These are phyloP conservation scores for Podospora didyma DNA, from an alignment of 495 filamentous ascomycete genomes.

Conservation along the genomic window DNA sequence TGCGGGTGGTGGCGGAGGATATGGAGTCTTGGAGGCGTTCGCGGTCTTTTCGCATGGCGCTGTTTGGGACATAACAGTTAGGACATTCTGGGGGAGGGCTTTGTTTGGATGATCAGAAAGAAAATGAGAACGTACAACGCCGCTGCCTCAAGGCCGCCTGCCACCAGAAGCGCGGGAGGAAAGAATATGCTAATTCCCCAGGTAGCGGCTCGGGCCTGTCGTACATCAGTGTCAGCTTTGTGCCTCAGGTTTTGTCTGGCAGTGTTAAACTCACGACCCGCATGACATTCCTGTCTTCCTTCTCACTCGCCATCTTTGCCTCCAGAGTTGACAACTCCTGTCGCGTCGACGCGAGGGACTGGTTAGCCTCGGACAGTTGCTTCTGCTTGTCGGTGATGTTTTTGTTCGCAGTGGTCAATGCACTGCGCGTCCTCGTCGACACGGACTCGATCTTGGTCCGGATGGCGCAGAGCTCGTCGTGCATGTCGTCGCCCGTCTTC, in stretches of 20 bases:
- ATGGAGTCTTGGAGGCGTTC: background rate
- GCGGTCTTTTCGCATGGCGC: background rate
- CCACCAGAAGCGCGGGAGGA: background rate
- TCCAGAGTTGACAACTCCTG: background rate
- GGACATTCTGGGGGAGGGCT: background rate
- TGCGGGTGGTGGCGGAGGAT: background rate
- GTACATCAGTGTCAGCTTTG: background rate
- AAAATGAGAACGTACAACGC: background rate
- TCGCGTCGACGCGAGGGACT: background rate
- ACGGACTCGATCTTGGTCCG: background rate
- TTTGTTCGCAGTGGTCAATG: background rate
- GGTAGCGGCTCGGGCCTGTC: background rate
- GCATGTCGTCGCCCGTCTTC: background rate
- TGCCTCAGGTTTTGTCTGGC: background rate
- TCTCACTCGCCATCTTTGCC: background rate
- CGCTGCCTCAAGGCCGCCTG: background rate
- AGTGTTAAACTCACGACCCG: background rate
- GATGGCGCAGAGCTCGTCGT: background rate
- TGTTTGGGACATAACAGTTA: background rate
- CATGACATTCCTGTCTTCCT: background rate
- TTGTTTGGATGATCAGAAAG: background rate
- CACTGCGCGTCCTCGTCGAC: background rate
- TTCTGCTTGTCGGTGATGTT: background rate
- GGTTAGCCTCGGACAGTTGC: background rate
- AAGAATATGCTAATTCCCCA: background rate